A percentile compares a stretch with the other conserved stretches of the same genome.
phyloP scores from a whole-genome alignment of 495 filamentous ascomycete species.

The Penicillium arizonense region DNA sequence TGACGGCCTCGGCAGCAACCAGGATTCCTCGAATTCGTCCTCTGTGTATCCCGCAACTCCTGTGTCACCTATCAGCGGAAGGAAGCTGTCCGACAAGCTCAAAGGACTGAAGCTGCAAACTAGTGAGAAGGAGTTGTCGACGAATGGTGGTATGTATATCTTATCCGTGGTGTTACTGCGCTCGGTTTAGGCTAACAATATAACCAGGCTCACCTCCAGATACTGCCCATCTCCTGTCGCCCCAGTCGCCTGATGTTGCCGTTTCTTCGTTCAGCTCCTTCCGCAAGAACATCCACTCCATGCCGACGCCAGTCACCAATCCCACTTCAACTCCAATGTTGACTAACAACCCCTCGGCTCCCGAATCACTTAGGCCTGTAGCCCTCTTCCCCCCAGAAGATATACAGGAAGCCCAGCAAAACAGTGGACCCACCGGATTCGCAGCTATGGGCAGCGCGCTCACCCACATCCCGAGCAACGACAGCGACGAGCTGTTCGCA shows the following conservation, averaged over 20 bases:
- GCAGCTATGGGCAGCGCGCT: conserved; percentile 29
- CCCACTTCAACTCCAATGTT: conserved; percentile 20
- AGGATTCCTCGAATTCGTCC: conserved; percentile 13
- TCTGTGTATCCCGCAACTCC: conserved; percentile 45
- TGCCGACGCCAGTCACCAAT: conserved; percentile 29
- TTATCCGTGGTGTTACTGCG: not conserved
- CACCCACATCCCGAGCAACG: conserved; percentile 30
- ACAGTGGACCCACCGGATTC: conserved; percentile 33
- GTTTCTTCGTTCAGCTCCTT: conserved; percentile 63
- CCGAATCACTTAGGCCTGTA: conserved; percentile 27
- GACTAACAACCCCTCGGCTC: conserved; percentile 1
- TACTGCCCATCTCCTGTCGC: conserved; percentile 50
- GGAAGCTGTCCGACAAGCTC: conserved; percentile 69
- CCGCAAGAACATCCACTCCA: conserved; percentile 31
- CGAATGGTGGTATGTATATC: conserved; percentile 41
- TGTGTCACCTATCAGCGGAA: conserved; percentile 58
- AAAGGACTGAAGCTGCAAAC: conserved; percentile 74
- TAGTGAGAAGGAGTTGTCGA: conserved; percentile 56
- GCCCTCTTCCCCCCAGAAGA: conserved; percentile 41
- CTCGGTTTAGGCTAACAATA: not conserved
- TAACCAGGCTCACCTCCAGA: not conserved
- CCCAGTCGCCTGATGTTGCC: conserved; percentile 62
- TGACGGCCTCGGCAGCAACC: conserved; percentile 12
- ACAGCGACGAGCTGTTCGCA: conserved; percentile 76
- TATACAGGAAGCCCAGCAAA: conserved; percentile 39